phyloP scores from a whole-genome alignment of 306 rosid species.

The Gleditsia sinensis region DNA sequence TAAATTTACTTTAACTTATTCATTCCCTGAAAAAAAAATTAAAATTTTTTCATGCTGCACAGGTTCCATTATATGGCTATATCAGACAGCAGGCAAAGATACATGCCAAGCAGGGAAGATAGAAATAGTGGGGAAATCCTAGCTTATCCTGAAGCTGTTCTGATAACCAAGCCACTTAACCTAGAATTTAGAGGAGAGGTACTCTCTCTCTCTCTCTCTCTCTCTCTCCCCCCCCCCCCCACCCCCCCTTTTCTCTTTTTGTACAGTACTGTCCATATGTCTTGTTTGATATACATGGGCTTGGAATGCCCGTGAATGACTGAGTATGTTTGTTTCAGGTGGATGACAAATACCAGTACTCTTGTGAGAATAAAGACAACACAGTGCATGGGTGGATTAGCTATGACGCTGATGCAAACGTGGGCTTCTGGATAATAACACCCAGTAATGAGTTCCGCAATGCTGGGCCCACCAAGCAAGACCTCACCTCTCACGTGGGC shows the following conservation, averaged over 20 bases:
- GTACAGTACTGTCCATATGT: too few species aligned
- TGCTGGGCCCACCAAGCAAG: conserved; percentile 86
- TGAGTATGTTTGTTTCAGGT: conserved; percentile 53
- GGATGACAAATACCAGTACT: conserved; percentile 93
- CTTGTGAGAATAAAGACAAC: conserved; percentile 58
- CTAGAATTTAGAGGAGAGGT: conserved; percentile 75
- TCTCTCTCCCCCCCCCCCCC: too few species aligned
- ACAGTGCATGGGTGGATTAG: conserved; percentile 77
- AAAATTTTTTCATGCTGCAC: not conserved
- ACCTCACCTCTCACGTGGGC: conserved; percentile 90
- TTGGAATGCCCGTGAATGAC: conserved; percentile 25
- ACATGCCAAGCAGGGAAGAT: conserved; percentile 68
- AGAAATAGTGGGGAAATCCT: conserved; percentile 49
- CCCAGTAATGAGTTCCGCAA: conserved; percentile 73
- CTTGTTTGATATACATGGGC: not conserved
- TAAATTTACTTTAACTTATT: not conserved
- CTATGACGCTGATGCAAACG: conserved; percentile 39
- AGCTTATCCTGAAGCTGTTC: conserved; percentile 78
- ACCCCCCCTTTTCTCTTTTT: too few species aligned
- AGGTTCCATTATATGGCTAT: conserved; percentile 79
- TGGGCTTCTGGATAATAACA: conserved; percentile 88
- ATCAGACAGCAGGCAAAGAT: conserved; percentile 57
- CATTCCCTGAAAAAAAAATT: not conserved
- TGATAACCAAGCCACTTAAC: conserved; percentile 53
- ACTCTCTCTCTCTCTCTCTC: not conserved